Conservation (phyloP, 2,329 filamentous ascomycete genomes). For the Fusarium sp. region DNA sequence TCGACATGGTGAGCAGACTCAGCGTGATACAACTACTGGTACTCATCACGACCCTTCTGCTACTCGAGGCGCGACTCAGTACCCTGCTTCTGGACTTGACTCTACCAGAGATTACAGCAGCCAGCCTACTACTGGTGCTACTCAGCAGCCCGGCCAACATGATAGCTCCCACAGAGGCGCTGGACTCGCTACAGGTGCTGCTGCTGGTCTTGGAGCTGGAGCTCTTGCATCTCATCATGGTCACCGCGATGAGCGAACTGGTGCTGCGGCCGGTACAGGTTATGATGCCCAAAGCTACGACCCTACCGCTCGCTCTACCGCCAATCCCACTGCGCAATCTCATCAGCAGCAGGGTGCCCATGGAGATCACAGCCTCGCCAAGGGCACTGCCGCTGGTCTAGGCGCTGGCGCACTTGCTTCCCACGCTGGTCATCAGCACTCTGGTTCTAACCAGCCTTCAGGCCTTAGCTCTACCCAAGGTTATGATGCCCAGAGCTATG, state of each 20-base stretch:
- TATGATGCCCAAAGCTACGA: neutral
- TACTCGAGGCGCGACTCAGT: neutral
- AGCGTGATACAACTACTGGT: neutral
- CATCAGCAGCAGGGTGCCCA: neutral
- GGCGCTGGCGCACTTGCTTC: neutral
- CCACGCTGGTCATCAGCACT: neutral
- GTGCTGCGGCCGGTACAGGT: neutral
- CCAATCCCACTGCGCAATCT: neutral
- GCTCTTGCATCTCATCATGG: slow-evolving; percentile 6
- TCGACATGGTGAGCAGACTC: slow-evolving; percentile 5
- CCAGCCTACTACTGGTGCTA: neutral
- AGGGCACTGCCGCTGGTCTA: neutral
- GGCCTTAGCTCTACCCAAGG: neutral
- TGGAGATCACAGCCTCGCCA: neutral
- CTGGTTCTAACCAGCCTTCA: neutral
- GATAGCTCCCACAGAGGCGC: neutral
- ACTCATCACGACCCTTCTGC: neutral
- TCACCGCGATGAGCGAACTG: neutral
- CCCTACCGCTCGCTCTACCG: neutral
- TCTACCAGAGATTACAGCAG: neutral
- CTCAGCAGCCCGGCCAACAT: neutral
- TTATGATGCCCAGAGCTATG: no score
- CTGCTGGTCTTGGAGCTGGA: slow-evolving; percentile 13
- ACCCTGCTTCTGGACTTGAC: slow-evolving; percentile 7
- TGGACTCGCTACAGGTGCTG: neutral